Percentiles rank a stretch among this genome's conserved stretches.
Evolutionary conservation across 2,329 filamentous ascomycete genomes (phyloP).

Genomic region (Trichophyton benhamiae): DNA sequence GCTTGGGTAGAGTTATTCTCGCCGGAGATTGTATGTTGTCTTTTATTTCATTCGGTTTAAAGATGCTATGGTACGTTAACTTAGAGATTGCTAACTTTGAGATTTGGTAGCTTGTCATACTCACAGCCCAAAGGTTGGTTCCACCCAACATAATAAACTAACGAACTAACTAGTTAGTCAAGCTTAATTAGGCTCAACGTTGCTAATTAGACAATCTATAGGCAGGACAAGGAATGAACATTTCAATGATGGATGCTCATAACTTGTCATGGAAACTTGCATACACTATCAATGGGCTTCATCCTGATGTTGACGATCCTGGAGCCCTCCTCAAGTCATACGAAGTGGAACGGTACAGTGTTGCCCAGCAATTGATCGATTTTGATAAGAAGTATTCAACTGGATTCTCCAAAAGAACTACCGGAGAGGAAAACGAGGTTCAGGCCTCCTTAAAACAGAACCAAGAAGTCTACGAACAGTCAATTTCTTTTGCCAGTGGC

Average conservation of each 20-base stretch:
- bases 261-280: slow-evolving; percentile 33
- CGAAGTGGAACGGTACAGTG: slow-evolving; percentile 25
- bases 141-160: background rate
- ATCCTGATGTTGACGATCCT: slow-evolving; percentile 14
- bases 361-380: slow-evolving; percentile 28
- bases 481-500: slow-evolving; percentile 29
- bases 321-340: slow-evolving; percentile 25
- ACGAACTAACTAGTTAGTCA: too few relatives aligned
- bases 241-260: slow-evolving; percentile 51
- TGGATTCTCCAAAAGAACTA: slow-evolving; percentile 30
- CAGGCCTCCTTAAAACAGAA: slow-evolving; percentile 26
- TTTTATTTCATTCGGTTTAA: background rate
- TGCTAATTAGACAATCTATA: slow-evolving; percentile 8
- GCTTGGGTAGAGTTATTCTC: slow-evolving; percentile 59
- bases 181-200: background rate
- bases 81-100: background rate
- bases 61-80: background rate
- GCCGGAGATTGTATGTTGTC: slow-evolving; percentile 47
- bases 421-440: slow-evolving; percentile 15
- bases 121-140: slow-evolving; percentile 52
- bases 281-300: slow-evolving; percentile 26
- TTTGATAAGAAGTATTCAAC: slow-evolving; percentile 31
- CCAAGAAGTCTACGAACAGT: slow-evolving; percentile 26
- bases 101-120: slow-evolving; percentile 53
- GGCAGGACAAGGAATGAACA: slow-evolving; percentile 61